These are phyloP conservation scores for Suillus plorans DNA, from an alignment of 768 basidiomycete genomes.

Conservation along the genomic window DNA sequence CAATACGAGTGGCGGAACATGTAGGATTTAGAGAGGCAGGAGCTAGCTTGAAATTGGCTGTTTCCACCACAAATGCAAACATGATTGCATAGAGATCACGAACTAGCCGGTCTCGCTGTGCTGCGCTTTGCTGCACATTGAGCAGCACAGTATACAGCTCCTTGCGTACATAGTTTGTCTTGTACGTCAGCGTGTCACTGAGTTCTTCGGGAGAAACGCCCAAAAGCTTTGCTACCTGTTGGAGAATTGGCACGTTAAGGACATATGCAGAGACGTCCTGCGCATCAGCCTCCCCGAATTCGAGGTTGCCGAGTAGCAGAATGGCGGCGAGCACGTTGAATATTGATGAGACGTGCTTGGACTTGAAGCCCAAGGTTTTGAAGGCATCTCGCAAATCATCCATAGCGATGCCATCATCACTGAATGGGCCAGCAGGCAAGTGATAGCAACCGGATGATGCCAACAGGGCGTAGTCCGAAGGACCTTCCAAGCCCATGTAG, in stretches of 20 bases:
- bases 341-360: conserved; percentile 54
- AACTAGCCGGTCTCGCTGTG: conserved; percentile 54
- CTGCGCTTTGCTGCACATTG: conserved; percentile 47
- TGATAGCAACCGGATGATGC: conserved; percentile 62
- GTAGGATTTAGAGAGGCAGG: conserved; percentile 41
- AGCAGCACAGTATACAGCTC: conserved; percentile 59
- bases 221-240: conserved; percentile 48
- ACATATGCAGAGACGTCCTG: conserved; percentile 55
- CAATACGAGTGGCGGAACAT: conserved; percentile 46
- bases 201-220: conserved; percentile 56
- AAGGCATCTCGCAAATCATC: conserved; percentile 57
- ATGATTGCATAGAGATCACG: conserved; percentile 63
- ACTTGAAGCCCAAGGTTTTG: conserved; percentile 59
- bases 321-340: conserved; percentile 54
- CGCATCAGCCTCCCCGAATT: conserved; percentile 55
- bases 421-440: conserved; percentile 61
- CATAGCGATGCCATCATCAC: conserved; percentile 59
- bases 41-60: conserved; percentile 57
- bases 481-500: conserved; percentile 50
- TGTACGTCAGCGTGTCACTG: conserved; percentile 52
- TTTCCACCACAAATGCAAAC: conserved; percentile 63
- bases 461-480: conserved; percentile 57
- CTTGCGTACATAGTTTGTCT: conserved; percentile 56
- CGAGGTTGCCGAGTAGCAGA: conserved; percentile 56
- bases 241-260: conserved; percentile 45